Evolutionary conservation across 192 early-diverging fungal species (phyloP), one percentile per base, ranked within the genome.

Genomic region (Borealophlyctis nickersoniae): DNA sequence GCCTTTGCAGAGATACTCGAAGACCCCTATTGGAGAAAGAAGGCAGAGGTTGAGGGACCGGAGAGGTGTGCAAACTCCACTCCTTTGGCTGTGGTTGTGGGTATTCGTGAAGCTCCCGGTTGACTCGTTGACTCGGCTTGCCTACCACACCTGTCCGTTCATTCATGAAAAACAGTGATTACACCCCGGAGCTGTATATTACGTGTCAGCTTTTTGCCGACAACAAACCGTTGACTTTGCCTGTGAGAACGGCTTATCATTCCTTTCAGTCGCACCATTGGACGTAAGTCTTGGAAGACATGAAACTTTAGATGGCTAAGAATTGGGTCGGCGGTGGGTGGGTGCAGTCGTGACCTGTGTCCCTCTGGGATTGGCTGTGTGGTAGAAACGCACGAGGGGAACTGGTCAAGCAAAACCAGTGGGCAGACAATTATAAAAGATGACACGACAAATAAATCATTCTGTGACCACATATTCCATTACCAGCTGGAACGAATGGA

Each of bases 401-500:
- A n/a, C n/a, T n/a, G n/a, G n/a, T n/a, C n/a, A n/a, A n/a, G n/a
- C n/a, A n/a, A n/a, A n/a, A n/a, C n/a, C n/a, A n/a, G n/a, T n/a
- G n/a, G n/a, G n/a, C n/a, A n/a, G n/a, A n/a, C n/a, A n/a, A n/a
- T n/a, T n/a, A n/a, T n/a, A n/a, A n/a, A n/a, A 30, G 54, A 59
- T 60, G 34, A 36, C 49, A 28, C 67, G 62, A 3, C 66, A 30
- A 23, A 16, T 19, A 50, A 27, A 29, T 23, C 0, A 49, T 22
- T 35, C 30, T 13, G 14, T 35, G 28, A 26, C 39, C 24, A 49
- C 13, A 29, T 23, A 32, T 19, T 14, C 11, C 23, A 49, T 50
- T 22, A 24, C 22, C 65, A 90, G 87, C 27, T 96, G 93, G 93
- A 88, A 93, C 73, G 94, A 98, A 79, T 96, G 96, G 94, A 71